phyloP scores from a whole-genome alignment of 768 basidiomycete species.

The Xerocomus brunneocitrinus region DNA sequence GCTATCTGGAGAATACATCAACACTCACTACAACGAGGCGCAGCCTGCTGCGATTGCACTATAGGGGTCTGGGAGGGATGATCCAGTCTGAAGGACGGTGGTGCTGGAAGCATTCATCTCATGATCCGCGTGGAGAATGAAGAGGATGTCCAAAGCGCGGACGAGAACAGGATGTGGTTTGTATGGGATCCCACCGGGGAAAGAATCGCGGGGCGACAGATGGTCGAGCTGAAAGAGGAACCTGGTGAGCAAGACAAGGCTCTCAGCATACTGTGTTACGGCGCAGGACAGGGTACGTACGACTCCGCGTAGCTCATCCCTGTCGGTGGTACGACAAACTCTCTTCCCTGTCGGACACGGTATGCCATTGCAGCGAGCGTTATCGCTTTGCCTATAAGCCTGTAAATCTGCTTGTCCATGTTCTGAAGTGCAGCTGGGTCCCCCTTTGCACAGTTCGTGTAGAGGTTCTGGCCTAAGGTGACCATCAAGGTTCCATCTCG shows the following conservation, averaged over 20 bases:
- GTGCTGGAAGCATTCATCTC: conserved; percentile 86
- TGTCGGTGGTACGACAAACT: conserved; percentile 80
- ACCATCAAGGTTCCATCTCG: conserved; percentile 1
- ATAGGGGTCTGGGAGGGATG: conserved; percentile 88
- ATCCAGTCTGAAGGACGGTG: conserved; percentile 83
- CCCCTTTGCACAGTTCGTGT: conserved; percentile 63
- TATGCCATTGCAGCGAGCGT: conserved; percentile 95
- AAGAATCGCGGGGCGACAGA: conserved; percentile 37
- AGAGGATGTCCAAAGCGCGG: conserved; percentile 83
- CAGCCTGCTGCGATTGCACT: conserved; percentile 85
- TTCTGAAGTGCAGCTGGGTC: conserved; percentile 60
- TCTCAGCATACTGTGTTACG: neutral
- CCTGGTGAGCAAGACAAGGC: conserved; percentile 29
- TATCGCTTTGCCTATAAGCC: conserved; percentile 83
- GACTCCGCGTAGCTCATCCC: conserved; percentile 82
- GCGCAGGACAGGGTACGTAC: conserved; percentile 32
- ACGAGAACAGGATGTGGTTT: conserved; percentile 79
- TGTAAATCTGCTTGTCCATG: conserved; percentile 91
- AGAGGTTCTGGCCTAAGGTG: conserved; percentile 66
- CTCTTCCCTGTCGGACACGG: conserved; percentile 84
- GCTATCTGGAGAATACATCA: neutral
- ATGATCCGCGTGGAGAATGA: conserved; percentile 87
- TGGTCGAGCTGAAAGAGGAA: conserved; percentile 93
- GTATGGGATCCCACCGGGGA: conserved; percentile 52
- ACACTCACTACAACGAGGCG: conserved; percentile 80